Conservation (phyloP, 1,284 basidiomycete species). For the Malassezia caprae region DNA sequence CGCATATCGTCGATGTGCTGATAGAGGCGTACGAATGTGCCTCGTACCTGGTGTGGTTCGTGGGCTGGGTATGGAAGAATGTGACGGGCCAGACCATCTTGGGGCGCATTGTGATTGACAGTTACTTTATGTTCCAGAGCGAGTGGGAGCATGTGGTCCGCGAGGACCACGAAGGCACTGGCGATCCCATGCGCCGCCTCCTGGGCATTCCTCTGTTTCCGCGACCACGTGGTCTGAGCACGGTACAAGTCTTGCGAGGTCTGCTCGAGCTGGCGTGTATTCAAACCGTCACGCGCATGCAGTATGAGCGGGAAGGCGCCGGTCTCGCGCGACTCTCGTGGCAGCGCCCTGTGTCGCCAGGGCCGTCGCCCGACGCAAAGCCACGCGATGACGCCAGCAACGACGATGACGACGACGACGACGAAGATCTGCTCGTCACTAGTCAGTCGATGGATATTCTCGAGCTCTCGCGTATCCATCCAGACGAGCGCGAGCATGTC, state of each 20-base stretch:
- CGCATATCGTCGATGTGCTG: conserved; percentile 35
- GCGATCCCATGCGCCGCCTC: conserved; percentile 12
- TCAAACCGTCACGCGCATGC: conserved; percentile 37
- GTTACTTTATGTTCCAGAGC: conserved; percentile 31
- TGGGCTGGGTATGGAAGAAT: conserved; percentile 38
- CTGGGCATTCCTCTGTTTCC: conserved; percentile 4
- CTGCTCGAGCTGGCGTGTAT: conserved; percentile 38
- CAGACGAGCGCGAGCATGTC: background rate
- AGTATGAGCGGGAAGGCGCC: conserved; percentile 34
- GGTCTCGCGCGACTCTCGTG: conserved; percentile 30
- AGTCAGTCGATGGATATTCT: conserved; percentile 37
- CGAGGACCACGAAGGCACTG: conserved; percentile 43
- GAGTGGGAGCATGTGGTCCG: conserved; percentile 41
- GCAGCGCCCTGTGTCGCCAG: background rate
- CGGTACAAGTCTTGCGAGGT: conserved; percentile 37
- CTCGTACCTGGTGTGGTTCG: conserved; percentile 32
- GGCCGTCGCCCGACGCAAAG: background rate
- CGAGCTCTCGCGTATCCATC: conserved; percentile 26
- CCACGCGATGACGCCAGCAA: background rate
- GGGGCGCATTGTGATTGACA: conserved; percentile 32
- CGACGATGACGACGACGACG: conserved; percentile 23
- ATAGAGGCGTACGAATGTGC: conserved; percentile 23
- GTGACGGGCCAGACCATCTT: conserved; percentile 39
- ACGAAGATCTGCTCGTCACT: conserved; percentile 41
- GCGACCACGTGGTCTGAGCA: conserved; percentile 28